Conservation (phyloP, 768 basidiomycete species). For the Cyathus striatus region DNA sequence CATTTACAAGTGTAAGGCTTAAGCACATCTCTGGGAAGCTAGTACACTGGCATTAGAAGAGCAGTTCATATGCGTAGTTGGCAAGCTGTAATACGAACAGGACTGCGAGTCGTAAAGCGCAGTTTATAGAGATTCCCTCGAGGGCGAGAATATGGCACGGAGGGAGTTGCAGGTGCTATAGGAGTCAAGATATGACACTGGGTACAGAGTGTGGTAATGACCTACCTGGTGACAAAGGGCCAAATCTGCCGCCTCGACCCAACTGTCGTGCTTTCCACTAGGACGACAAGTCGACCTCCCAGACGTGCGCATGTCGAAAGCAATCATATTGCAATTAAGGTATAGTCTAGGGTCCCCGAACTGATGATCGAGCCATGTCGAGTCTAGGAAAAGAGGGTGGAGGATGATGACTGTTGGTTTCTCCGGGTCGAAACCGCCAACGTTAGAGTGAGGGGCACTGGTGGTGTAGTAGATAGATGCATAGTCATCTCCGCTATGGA, state of each 20-base stretch:
- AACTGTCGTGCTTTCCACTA: constrained; percentile 59
- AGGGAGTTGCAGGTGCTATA: constrained; percentile 56
- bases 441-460: constrained; percentile 52
- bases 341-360: constrained; percentile 62
- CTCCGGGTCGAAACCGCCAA: constrained; percentile 59
- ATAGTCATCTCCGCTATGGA: constrained; percentile 58
- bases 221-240: constrained; percentile 57
- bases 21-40: constrained; percentile 72
- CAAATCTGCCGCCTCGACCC: constrained; percentile 77
- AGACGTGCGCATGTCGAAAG: constrained; percentile 64
- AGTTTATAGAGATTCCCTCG: constrained; percentile 52
- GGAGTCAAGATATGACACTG: background rate
- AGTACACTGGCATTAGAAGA: background rate
- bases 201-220: background rate
- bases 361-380: constrained; percentile 62
- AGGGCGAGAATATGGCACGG: constrained; percentile 68
- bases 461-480: constrained; percentile 71
- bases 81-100: constrained; percentile 41
- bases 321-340: constrained; percentile 61
- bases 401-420: constrained; percentile 67
- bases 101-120: constrained; percentile 58
- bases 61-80: constrained; percentile 3
- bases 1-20: constrained; percentile 64
- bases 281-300: constrained; percentile 54
- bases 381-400: constrained; percentile 65